Evolutionary conservation across 805 yeast genomes (phyloP).

Genomic region (Grigorovia transvaalensis): DNA sequence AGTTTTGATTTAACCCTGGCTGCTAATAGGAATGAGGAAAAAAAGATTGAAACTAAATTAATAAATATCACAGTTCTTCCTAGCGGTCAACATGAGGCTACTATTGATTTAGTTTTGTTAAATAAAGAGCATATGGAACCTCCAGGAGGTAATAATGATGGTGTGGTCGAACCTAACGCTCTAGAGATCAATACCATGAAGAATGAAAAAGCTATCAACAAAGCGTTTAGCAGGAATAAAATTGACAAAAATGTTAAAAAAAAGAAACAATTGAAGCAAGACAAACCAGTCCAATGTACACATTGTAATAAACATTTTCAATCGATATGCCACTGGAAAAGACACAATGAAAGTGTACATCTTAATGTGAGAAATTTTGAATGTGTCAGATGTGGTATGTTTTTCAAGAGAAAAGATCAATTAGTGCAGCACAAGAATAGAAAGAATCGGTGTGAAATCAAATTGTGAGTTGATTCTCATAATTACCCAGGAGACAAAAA

Average conservation of each 20-base stretch:
- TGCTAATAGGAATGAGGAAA: no score
- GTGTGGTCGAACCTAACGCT: background rate
- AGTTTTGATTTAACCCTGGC: no score
- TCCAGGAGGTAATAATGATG: background rate
- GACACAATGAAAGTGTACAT: background rate
- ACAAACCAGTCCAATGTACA: background rate
- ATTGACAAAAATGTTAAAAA: no score
- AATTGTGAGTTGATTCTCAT: background rate
- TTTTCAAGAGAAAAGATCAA: background rate
- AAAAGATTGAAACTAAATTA: background rate
- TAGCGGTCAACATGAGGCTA: background rate
- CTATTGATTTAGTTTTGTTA: background rate
- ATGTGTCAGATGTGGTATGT: background rate
- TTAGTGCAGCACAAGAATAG: background rate
- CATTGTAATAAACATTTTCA: background rate
- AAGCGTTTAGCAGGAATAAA: no score
- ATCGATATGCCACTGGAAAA: background rate
- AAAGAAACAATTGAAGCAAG: background rate
- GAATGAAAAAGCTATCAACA: background rate
- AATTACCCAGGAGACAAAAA: no score
- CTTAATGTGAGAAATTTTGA: background rate
- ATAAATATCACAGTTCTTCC: background rate
- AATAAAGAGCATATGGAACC: background rate
- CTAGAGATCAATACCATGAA: background rate
- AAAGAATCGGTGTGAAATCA: background rate